phyloP scores from a whole-genome alignment of 345 rosid genomes.

The Eutrema japonicum region DNA sequence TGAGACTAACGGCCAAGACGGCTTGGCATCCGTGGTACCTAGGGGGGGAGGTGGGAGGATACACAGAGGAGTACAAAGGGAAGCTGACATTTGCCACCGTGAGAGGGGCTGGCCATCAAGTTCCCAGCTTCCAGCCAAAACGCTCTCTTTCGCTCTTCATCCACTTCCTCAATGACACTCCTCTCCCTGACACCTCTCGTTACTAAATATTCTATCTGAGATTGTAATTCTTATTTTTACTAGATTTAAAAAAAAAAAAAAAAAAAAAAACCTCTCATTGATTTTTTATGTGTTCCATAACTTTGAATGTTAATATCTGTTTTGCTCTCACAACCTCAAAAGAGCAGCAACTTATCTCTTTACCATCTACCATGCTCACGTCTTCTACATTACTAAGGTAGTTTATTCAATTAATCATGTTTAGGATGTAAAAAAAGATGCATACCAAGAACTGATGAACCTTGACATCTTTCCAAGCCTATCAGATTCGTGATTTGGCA shows the following conservation, averaged over 20 bases:
- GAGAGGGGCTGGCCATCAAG: slow-evolving; percentile 91
- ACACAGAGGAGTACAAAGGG: slow-evolving; percentile 68
- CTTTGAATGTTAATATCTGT: slow-evolving; percentile 25
- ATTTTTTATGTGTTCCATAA: slow-evolving; percentile 22
- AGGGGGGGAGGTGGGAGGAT: slow-evolving; percentile 80
- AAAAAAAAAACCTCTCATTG: slow-evolving; percentile 13
- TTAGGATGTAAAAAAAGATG: slow-evolving; percentile 28
- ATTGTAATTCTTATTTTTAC: slow-evolving; percentile 22
- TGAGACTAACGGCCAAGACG: slow-evolving; percentile 61
- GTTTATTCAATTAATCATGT: slow-evolving; percentile 12
- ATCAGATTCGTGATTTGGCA: slow-evolving; percentile 37
- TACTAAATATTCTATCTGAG: slow-evolving; percentile 32
- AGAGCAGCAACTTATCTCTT: slow-evolving; percentile 33
- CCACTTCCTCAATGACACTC: slow-evolving; percentile 66
- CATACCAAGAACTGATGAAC: slow-evolving; percentile 43
- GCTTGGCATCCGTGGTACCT: slow-evolving; percentile 87
- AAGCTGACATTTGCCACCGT: slow-evolving; percentile 77
- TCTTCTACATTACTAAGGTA: slow-evolving; percentile 16
- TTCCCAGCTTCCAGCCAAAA: slow-evolving; percentile 82
- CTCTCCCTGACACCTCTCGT: slow-evolving; percentile 64
- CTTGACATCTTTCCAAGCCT: slow-evolving; percentile 38
- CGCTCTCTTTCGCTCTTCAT: slow-evolving; percentile 72
- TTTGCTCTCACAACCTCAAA: slow-evolving; percentile 25
- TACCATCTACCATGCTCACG: slow-evolving; percentile 18
- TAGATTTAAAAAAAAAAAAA: too few relatives aligned